Base-by-base conservation (phyloP, 768 basidiomycete genomes). In the Trichaptum fuscoviolaceum region DNA sequence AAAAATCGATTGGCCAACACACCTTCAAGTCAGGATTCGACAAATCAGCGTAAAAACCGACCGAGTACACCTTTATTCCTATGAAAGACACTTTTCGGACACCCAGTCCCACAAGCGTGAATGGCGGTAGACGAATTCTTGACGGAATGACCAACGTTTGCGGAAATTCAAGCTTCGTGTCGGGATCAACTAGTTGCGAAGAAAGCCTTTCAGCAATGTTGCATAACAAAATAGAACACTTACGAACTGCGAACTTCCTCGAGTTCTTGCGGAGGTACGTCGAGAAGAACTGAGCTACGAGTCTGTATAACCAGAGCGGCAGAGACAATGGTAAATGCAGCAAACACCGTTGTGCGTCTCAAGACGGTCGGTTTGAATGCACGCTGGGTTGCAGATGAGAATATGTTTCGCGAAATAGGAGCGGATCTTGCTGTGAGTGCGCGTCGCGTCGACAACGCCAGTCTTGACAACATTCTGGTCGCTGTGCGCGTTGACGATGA, bases 81-180 rank as follows among this genome's bases (percentile, higher is more conserved):
- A 96, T 81, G 77, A 97, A 95, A 17, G 93, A 94, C 34, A 97
- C 94, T 0, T 89, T 92, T 63, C 95, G 82, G 52, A 95, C 93
- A 25, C 95, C 95, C 0, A 93, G 79, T 7, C 95, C 95, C 23
- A 97, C 78, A 6, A 96, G 83, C 12, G 86, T 83, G 71, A 92
- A 84, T 1, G 83, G 77, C 9, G 90, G 86, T 7, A 85, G 75
- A 10, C 85, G 83, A 18, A 84, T 76, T 70, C 87, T 90, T 35
- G 90, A 85, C 23, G 88, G 87, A 24, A 92, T 81, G 20, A 73
- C 81, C 25, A 94, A 78, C 5, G 81, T 82, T 58, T 81, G 87
- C 2, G 92, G 92, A 72, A 93, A 94, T 67, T 81, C 77, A 69
- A 93, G 86, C 7, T 85, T 86, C 1, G 91, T 92, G 24, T 85